Percentiles rank a stretch among this genome's conserved stretches.
These are phyloP conservation scores for Aspergillus sp. DNA, from an alignment of 2,329 filamentous ascomycete genomes.

Conservation along the genomic window DNA sequence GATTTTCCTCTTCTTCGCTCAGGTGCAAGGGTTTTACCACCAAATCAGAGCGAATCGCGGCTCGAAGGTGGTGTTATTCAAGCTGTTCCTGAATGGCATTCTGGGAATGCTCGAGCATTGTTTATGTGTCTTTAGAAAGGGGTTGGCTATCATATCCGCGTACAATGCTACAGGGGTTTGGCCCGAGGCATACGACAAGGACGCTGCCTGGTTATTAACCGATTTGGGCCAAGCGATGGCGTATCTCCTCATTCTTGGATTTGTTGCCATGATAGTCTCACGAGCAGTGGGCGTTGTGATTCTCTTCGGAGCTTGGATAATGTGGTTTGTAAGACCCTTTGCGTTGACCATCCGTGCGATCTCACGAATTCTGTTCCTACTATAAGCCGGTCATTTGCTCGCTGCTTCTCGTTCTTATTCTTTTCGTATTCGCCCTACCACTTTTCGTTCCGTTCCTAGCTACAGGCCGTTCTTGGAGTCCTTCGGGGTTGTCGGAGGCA, in stretches of 20 bases:
- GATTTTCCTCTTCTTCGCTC: conserved; percentile 27
- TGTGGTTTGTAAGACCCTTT: conserved; percentile 38
- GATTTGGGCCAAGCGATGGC: conserved; percentile 35
- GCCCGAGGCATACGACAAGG: conserved; percentile 29
- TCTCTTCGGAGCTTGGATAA: conserved; percentile 36
- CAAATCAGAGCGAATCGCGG: conserved; percentile 26
- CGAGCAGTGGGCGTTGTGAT: conserved; percentile 33
- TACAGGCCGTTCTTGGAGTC: not conserved
- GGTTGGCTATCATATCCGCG: conserved; percentile 25
- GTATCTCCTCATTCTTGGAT: conserved; percentile 35
- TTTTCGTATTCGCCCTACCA: not conserved
- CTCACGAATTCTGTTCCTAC: conserved; percentile 25
- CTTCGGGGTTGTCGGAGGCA: not conserved
- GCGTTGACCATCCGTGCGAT: conserved; percentile 31
- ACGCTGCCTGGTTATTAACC: conserved; percentile 27
- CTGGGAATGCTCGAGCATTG: conserved; percentile 35
- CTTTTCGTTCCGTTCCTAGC: not conserved
- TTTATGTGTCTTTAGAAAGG: conserved; percentile 26
- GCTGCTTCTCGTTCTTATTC: not conserved
- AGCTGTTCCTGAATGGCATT: conserved; percentile 24
- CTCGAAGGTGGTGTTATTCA: conserved; percentile 17
- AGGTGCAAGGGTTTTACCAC: conserved; percentile 25
- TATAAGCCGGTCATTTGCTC: conserved; percentile 15
- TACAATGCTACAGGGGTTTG: conserved; percentile 35
- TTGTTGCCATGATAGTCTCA: conserved; percentile 31